These are phyloP conservation scores for Apiospora hydei DNA, from an alignment of 2,329 filamentous ascomycete species.

Conservation along the genomic window DNA sequence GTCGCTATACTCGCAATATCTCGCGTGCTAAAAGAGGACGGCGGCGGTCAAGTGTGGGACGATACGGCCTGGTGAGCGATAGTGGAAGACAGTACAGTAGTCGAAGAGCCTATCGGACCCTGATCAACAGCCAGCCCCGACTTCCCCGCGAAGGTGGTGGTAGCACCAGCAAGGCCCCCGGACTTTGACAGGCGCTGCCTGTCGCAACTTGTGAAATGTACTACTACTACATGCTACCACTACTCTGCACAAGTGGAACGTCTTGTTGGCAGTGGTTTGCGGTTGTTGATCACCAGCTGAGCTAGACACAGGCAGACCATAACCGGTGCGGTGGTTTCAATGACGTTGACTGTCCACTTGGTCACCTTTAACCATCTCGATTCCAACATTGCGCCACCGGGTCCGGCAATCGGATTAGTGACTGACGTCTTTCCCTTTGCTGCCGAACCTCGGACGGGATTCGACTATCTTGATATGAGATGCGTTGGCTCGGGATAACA, in stretches of 20 bases:
- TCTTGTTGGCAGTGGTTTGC: neutral
- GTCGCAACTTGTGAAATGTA: neutral
- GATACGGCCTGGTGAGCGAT: neutral
- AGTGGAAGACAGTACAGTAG: neutral
- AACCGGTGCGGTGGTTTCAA: neutral
- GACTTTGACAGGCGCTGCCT: neutral
- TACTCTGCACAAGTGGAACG: neutral
- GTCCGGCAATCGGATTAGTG: neutral
- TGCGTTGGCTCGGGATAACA: neutral
- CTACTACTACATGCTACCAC: neutral
- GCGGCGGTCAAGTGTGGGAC: neutral
- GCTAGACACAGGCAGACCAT: neutral
- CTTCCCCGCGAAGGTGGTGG: neutral
- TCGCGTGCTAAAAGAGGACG: neutral
- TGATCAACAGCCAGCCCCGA: neutral
- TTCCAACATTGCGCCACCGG: neutral
- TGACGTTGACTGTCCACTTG: slow-evolving; percentile 1
- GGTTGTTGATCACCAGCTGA: neutral
- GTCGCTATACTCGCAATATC: neutral
- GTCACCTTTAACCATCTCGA: neutral
- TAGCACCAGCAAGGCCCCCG: neutral
- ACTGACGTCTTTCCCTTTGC: neutral
- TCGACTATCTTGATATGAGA: neutral
- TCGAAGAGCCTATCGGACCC: slow-evolving; percentile 6
- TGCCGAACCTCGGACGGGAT: neutral